phyloP scores from a whole-genome alignment of 1,284 basidiomycete genomes.

The Hemileia vastatrix region DNA sequence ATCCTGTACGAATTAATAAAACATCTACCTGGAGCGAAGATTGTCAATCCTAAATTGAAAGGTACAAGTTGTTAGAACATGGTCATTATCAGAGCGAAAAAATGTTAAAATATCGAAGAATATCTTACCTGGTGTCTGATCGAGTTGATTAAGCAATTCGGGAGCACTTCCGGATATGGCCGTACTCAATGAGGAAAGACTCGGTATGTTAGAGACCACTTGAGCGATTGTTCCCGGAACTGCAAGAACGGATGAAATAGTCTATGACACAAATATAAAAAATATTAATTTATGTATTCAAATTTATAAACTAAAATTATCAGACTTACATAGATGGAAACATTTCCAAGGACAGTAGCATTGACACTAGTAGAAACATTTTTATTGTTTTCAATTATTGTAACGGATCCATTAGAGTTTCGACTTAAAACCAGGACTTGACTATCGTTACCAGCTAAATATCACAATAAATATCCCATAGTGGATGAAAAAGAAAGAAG shows the following conservation, averaged over 20 bases:
- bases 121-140: conserved; percentile 13
- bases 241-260: conserved; percentile 5
- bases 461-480: neutral
- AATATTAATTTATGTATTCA: too few species aligned
- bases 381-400: conserved; percentile 5
- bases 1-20: too few species aligned
- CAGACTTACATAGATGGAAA: neutral
- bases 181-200: conserved; percentile 9
- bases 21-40: too few species aligned
- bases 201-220: neutral
- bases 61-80: neutral
- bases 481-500: neutral
- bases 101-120: conserved; percentile 10
- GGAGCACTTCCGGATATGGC: conserved; percentile 4
- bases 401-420: conserved; percentile 2
- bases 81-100: neutral
- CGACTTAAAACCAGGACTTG: conserved; percentile 15
- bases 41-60: too few species aligned
- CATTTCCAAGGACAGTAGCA: conserved; percentile 2
- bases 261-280: neutral
- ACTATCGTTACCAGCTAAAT: conserved; percentile 12
- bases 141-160: conserved; percentile 11
- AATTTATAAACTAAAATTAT: too few species aligned
- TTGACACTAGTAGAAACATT: conserved; percentile 13
- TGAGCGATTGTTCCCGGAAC: conserved; percentile 13